These are phyloP conservation scores for Trichoderma afroharzianum DNA, from an alignment of 2,329 filamentous ascomycete species.

Conservation along the genomic window DNA sequence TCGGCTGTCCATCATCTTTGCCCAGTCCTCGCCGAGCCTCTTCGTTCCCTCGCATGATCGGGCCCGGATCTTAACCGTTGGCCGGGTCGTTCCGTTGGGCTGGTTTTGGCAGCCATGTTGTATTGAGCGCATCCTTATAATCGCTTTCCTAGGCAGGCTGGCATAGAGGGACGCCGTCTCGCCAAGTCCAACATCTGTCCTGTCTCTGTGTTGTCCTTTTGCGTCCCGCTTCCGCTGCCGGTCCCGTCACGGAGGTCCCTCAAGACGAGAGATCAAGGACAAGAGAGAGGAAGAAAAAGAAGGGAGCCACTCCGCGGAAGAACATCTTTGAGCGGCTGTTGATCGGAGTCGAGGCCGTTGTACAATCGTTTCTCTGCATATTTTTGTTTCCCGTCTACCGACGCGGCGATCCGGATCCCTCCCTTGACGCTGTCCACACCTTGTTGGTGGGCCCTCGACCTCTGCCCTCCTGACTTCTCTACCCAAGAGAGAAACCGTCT, in stretches of 20 bases:
- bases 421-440: background rate
- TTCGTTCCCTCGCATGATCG: slow-evolving; percentile 7
- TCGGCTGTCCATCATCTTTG: background rate
- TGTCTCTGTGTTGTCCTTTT: background rate
- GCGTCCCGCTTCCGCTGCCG: background rate
- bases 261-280: background rate
- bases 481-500: background rate
- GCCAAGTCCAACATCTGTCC: background rate
- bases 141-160: background rate
- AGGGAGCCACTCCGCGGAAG: background rate
- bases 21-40: background rate
- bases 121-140: slow-evolving; percentile 7
- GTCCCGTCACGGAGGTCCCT: background rate
- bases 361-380: background rate
- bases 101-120: slow-evolving; percentile 11
- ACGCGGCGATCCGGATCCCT: background rate
- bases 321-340: background rate
- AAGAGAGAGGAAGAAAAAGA: background rate
- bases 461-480: background rate
- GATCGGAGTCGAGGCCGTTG: background rate
- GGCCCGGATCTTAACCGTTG: slow-evolving; percentile 1
- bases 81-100: slow-evolving; percentile 8
- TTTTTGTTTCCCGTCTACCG: background rate
- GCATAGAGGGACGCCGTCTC: background rate
- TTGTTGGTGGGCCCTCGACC: background rate